phyloP scores from a whole-genome alignment of 2,329 filamentous ascomycete species.

The Aspergillus oerlinghausenensis region DNA sequence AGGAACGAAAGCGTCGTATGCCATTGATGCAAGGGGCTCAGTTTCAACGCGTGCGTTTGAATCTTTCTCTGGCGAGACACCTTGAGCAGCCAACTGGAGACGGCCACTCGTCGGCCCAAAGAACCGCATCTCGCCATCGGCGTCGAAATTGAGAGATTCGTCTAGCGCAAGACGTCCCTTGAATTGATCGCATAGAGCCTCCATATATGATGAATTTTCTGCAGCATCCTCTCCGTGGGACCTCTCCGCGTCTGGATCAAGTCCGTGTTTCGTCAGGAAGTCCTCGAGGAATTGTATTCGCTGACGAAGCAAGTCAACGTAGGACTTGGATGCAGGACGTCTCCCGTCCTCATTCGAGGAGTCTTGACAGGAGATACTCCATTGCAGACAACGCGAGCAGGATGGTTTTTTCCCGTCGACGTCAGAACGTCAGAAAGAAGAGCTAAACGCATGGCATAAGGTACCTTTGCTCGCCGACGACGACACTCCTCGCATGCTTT shows the following conservation, averaged over 20 bases:
- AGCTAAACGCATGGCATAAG: neutral
- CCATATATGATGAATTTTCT: conserved; percentile 4
- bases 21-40: too few relatives aligned
- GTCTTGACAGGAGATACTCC: conserved; percentile 27
- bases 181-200: conserved; percentile 20
- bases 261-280: conserved; percentile 24
- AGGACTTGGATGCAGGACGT: conserved; percentile 32
- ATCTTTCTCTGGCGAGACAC: conserved; percentile 7
- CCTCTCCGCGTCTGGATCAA: conserved; percentile 25
- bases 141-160: conserved; percentile 34
- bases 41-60: neutral
- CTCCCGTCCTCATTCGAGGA: conserved; percentile 30
- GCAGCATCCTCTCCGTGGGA: conserved; percentile 2
- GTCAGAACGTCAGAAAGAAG: too few relatives aligned
- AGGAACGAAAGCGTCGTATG: conserved; percentile 1
- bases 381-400: conserved; percentile 31
- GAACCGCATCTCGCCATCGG: conserved; percentile 32
- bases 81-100: conserved; percentile 23
- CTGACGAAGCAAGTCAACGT: conserved; percentile 31
- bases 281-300: conserved; percentile 30
- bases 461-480: conserved; percentile 33
- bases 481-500: conserved; percentile 37
- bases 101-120: conserved; percentile 37
- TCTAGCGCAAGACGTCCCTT: conserved; percentile 32
- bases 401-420: conserved; percentile 27